Evolutionary conservation across 352 stramenopile species (phyloP).

Genomic region (Globisporangium ultimum): DNA sequence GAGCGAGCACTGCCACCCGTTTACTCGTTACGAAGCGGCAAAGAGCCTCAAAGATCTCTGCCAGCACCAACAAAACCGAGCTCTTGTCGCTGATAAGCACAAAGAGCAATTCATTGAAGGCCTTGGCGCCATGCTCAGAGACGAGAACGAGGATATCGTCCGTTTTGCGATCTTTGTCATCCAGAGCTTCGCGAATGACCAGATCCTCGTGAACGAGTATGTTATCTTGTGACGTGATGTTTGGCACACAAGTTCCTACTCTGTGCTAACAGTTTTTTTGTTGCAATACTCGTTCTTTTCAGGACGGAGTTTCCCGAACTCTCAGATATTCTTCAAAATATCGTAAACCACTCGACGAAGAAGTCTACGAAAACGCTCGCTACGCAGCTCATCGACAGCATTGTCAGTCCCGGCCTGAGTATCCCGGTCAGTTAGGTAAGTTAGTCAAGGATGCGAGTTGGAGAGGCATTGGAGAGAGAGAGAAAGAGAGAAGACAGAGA

Average conservation of each 20-base stretch:
- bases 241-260: neutral
- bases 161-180: slow-evolving; percentile 75
- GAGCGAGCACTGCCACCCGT: slow-evolving; percentile 34
- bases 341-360: slow-evolving; percentile 58
- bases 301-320: slow-evolving; percentile 48
- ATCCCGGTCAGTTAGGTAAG: slow-evolving; percentile 29
- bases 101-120: slow-evolving; percentile 49
- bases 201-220: slow-evolving; percentile 39
- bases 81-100: slow-evolving; percentile 32
- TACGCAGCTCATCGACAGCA: slow-evolving; percentile 48
- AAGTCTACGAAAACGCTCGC: slow-evolving; percentile 71
- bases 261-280: no score
- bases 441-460: no score
- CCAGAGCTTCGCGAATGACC: slow-evolving; percentile 61
- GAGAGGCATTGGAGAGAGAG: neutral
- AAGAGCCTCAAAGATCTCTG: slow-evolving; percentile 79
- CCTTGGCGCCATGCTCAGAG: slow-evolving; percentile 60
- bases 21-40: slow-evolving; percentile 61
- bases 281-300: neutral
- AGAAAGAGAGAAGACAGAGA: neutral
- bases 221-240: slow-evolving; percentile 16
- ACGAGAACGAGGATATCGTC: slow-evolving; percentile 71
- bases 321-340: slow-evolving; percentile 54
- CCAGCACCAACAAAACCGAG: slow-evolving; percentile 47
- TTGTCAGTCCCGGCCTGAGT: slow-evolving; percentile 31